Base-by-base conservation (phyloP, 2,329 filamentous ascomycete genomes). In the Venturia nashicola region DNA sequence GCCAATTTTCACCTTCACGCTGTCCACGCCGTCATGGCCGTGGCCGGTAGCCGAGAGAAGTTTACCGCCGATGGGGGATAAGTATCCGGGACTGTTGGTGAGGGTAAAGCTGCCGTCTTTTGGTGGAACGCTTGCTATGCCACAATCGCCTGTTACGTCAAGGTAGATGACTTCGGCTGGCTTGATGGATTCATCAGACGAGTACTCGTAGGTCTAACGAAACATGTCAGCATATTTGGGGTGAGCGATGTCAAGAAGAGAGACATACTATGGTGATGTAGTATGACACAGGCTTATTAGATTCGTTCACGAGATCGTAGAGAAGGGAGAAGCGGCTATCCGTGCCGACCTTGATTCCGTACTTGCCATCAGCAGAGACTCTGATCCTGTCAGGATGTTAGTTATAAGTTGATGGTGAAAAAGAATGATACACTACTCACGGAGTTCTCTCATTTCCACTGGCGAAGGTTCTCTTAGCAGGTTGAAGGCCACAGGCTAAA, bases 401-500 rank as follows among this genome's bases (percentile, higher is more conserved):
- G 14, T 36, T 39, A 3, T 36, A 4, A 2, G 27, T 27, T 34
- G 48, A 20, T 34, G 16, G 27, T 27, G 2, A 1, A 18, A 11
- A 34, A 36, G 32, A n/a, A 9, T 57, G 16, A 11, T 18, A 11
- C 51, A 36, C 14, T 36, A 20, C 51, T 57, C 18, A 57, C 40
- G 61, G 61, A 9, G 61, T 62, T 11, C 61, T 20, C 40, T 62
- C 61, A 39, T 62, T 62, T 23, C 61, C 61, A 23, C 61, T 62
- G 20, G 61, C 61, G 23, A 62, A 62, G 27, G 27, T 54, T 23
- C 61, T 46, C 18, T 62, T 43, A 6, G 51, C 51, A 16, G 61
- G 42, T 20, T 54, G 40, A 18, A 54, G 8, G 12, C 43, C 43
- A 23, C 61, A 62, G 3, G 54, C 61, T 43, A 51, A 46, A 34